These are phyloP conservation scores for Erucastrum elatum DNA, from an alignment of 345 rosid genomes.

Conservation along the genomic window DNA sequence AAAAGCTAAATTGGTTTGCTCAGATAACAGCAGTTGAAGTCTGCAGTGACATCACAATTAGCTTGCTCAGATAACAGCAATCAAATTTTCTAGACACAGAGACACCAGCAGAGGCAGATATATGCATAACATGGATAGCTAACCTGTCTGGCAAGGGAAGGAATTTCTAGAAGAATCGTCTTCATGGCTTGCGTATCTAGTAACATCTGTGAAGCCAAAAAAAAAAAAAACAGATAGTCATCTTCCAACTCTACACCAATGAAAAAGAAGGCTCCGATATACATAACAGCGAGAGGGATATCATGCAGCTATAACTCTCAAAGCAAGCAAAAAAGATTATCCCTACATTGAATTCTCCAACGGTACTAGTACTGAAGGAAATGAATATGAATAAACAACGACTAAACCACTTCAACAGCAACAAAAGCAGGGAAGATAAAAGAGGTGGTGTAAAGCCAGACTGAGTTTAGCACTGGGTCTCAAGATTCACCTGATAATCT, in stretches of 20 bases:
- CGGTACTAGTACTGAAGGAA: not conserved
- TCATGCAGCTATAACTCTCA: not conserved
- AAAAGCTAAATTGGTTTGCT: not conserved
- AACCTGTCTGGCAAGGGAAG: constrained; percentile 95
- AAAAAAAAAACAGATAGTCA: not conserved
- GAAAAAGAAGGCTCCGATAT: constrained; percentile 3
- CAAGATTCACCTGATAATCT: not conserved
- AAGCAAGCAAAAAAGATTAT: not conserved
- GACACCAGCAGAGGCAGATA: not conserved
- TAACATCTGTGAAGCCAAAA: constrained; percentile 70
- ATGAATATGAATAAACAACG: not conserved
- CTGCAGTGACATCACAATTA: too few species aligned
- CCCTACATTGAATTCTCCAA: not conserved
- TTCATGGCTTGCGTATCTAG: constrained; percentile 97
- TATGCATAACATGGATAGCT: constrained; percentile 16
- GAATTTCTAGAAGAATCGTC: constrained; percentile 92
- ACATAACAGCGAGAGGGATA: constrained; percentile 5
- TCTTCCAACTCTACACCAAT: not conserved
- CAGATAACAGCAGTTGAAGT: not conserved
- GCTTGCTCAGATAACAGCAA: not conserved
- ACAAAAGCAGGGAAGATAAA: not conserved
- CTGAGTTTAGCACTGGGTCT: constrained; percentile 3
- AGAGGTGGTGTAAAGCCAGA: not conserved
- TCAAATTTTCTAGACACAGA: not conserved
- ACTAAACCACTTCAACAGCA: not conserved